Conservation (phyloP, 2,329 filamentous ascomycete species). For the Juglanconis juglandina region DNA sequence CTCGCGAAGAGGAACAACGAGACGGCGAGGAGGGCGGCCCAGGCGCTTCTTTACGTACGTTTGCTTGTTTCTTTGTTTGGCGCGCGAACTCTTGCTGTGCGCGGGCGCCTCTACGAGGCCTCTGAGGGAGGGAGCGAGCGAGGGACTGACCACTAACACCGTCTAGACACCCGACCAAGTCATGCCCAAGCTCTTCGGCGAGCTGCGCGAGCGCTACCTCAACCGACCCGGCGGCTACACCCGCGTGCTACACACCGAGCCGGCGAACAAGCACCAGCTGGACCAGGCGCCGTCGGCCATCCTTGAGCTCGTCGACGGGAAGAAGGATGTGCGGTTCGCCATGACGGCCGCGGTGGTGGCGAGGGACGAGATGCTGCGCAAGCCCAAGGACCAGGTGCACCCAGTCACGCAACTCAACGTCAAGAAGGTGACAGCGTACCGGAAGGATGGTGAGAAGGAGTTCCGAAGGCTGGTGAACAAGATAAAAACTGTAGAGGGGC, state of each 20-base stretch:
- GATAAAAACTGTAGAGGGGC: slow-evolving; percentile 29
- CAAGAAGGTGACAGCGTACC: slow-evolving; percentile 75
- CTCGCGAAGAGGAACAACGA: slow-evolving; percentile 90
- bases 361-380: slow-evolving; percentile 53
- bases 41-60: slow-evolving; percentile 80
- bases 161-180: slow-evolving; percentile 62
- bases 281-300: slow-evolving; percentile 90
- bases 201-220: slow-evolving; percentile 75
- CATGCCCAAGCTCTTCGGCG: slow-evolving; percentile 83
- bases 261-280: slow-evolving; percentile 72
- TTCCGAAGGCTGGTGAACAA: slow-evolving; percentile 63
- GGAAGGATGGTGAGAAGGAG: slow-evolving; percentile 61
- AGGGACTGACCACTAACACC: not conserved
- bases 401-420: slow-evolving; percentile 76
- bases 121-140: too few species aligned
- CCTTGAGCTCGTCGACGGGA: slow-evolving; percentile 91
- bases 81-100: too few species aligned
- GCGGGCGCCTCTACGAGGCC: too few species aligned
- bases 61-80: slow-evolving; percentile 35
- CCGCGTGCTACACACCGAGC: slow-evolving; percentile 86
- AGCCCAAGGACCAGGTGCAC: slow-evolving; percentile 47
- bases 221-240: slow-evolving; percentile 87
- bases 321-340: slow-evolving; percentile 89
- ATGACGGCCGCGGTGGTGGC: slow-evolving; percentile 86
- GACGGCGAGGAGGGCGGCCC: slow-evolving; percentile 70